Evolutionary conservation across 805 yeast genomes (phyloP), one percentile per base, ranked within the genome.

Genomic region (Hemisphaericaspora nanyangensis): DNA sequence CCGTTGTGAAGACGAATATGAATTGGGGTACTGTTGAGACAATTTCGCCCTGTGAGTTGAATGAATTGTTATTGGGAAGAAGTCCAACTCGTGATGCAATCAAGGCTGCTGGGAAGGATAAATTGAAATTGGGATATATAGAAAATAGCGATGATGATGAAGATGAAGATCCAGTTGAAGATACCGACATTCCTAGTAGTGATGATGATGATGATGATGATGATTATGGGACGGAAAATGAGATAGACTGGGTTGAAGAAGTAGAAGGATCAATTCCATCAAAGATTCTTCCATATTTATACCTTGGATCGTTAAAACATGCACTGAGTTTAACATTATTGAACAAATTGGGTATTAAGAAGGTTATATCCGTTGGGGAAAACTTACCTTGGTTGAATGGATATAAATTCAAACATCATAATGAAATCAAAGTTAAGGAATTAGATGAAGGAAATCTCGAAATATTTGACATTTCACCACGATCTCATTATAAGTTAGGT

Each of bases 361-460:
- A 85, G 41, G 73, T 91, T 10, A 80, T 91, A 11, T 82, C 93
- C 2, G 96, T 91, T 7, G 98, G 98, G 1, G 97, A 91, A 51
- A 63, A 65, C 8, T 62, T 85, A 6, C 65, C 74, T 2, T 89
- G 96, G 96, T 48, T 79, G 24, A 47, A 46, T 36, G 63, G 68
- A 1, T 46, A 49, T 27, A 55, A 49, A 27, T 65, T 68, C 42
- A 50, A 49, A 31, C 40, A 46, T 13, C 41, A 47, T 22, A 51
- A 61, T 42, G 54, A 58, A 16, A 43, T 64, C 8, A 32, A 25
- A 2, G 41, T 49, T 3, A 58, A 59, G 7, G 50, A 49, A 24
- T 27, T 56, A 3, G 60, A 56, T 32, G 48, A 46, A 13, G 67
- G 68, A 13, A 57, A 56, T 38, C 58, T 65, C 18, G 70, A 66